Evolutionary conservation across 2,329 filamentous ascomycete genomes (phyloP).

Genomic region (Penicillium sp.): DNA sequence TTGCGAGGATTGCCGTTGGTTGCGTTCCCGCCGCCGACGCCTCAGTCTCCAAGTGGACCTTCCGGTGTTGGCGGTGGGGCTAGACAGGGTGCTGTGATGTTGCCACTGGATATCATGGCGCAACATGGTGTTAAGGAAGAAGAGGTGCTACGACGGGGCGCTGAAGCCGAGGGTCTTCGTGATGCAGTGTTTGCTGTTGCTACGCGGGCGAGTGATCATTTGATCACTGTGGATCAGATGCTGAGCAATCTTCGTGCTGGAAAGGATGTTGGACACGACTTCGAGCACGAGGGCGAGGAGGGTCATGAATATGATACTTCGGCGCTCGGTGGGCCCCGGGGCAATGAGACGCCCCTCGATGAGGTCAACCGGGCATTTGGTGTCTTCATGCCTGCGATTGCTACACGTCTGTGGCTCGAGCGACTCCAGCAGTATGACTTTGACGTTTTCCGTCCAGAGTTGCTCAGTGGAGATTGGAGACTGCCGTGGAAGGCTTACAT

Average conservation of each 20-base stretch:
- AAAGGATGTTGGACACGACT: constrained; percentile 79
- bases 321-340: constrained; percentile 44
- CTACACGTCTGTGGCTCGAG: constrained; percentile 78
- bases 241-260: constrained; percentile 77
- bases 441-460: constrained; percentile 72
- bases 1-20: constrained; percentile 86
- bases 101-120: constrained; percentile 90
- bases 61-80: constrained; percentile 45
- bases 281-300: constrained; percentile 82
- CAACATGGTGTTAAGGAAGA: constrained; percentile 82
- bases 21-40: constrained; percentile 73
- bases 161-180: constrained; percentile 77
- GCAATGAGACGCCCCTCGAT: constrained; percentile 46
- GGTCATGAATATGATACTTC: constrained; percentile 61
- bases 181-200: constrained; percentile 93
- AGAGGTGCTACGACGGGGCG: constrained; percentile 81
- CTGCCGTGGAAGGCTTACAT: constrained; percentile 79
- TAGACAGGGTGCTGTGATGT: constrained; percentile 70
- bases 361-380: constrained; percentile 75
- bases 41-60: constrained; percentile 60
- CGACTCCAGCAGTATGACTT: constrained; percentile 82
- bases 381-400: constrained; percentile 78
- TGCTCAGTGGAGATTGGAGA: constrained; percentile 76
- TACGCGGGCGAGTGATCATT: constrained; percentile 91
- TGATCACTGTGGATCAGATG: constrained; percentile 94